These are phyloP conservation scores for Bacidia rubella DNA, from an alignment of 495 filamentous ascomycete genomes.

Conservation along the genomic window DNA sequence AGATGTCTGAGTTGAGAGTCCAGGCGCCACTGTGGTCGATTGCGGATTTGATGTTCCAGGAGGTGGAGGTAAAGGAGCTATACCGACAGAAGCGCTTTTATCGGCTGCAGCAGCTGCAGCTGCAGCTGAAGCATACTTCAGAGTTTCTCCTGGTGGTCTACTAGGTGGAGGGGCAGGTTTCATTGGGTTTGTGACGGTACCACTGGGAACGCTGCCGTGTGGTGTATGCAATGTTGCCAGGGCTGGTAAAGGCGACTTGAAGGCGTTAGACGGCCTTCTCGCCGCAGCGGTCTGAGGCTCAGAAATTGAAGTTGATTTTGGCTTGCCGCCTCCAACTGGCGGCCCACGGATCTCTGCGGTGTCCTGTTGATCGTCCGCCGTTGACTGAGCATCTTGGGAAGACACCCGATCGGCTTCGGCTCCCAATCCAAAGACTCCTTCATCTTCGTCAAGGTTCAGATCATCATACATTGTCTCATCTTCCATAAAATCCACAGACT, in stretches of 20 bases:
- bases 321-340: slow-evolving; percentile 34
- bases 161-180: slow-evolving; percentile 84
- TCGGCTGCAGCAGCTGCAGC: slow-evolving; percentile 90
- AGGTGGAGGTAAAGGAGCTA: slow-evolving; percentile 79
- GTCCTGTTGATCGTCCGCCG: slow-evolving; percentile 71
- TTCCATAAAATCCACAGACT: slow-evolving; percentile 76
- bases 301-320: slow-evolving; percentile 31
- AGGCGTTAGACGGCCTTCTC: slow-evolving; percentile 73
- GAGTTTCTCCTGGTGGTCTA: slow-evolving; percentile 69
- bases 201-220: slow-evolving; percentile 21
- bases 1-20: slow-evolving; percentile 31
- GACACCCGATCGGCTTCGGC: slow-evolving; percentile 76
- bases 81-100: slow-evolving; percentile 65
- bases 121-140: slow-evolving; percentile 94
- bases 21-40: slow-evolving; percentile 21
- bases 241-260: slow-evolving; percentile 86
- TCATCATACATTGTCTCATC: slow-evolving; percentile 96
- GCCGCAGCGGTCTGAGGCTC: slow-evolving; percentile 38
- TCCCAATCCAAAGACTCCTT: slow-evolving; percentile 72
- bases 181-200: slow-evolving; percentile 57
- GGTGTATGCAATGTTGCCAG: slow-evolving; percentile 72
- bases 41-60: slow-evolving; percentile 26
- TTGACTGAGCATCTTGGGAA: slow-evolving; percentile 87
- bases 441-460: slow-evolving; percentile 76
- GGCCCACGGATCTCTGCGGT: slow-evolving; percentile 29